Evolutionary conservation across 495 filamentous ascomycete genomes (phyloP), one percentile per base, ranked within the genome.

Genomic region (Hypoxylon rickii): DNA sequence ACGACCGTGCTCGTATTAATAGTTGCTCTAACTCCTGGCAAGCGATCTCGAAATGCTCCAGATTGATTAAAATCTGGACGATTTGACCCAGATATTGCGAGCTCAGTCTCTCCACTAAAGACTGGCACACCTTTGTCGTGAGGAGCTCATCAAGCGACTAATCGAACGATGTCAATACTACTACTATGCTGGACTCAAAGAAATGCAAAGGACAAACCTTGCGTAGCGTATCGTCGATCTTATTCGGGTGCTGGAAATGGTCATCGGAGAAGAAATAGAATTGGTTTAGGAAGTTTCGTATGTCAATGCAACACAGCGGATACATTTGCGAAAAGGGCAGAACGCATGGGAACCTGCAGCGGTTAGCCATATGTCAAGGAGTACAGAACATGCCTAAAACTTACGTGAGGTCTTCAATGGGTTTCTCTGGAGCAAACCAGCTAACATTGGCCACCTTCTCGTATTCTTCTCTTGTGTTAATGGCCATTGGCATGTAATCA

Each of bases 281-380:
- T 65, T 96, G 90, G 69, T 96, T 96, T 20, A 96, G 76, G 65
- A 97, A 96, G 65, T 96, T 95, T 19, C 92, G 83, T 63, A 99
- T 97, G 62, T 97, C 90, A 60, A 96, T 96, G 76, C 94, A 99
- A 72, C 92, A 96, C 24, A 96, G 79, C 3, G 92, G 92, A 69
- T 97, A 99, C 94, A 99, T 97, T 54, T 97, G 92, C 31, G 92
- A 97, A 69, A 99, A 99, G 10, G 94, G 94, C 11, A 99, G 75
- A 44, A 96, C 88, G 67, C 86, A 92, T 3, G 94, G 95, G 65
- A 93, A 96, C 2, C 90, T 93, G 33, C 10, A 52, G 45, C 18
- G 10, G 19, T 70, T 61, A 71, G 62, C n/a, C n/a, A 44, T 47
- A 21, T 17, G 16, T 3, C 22, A 36, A 24, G 12, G 12, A 33